Conservation (phyloP, 31 red algal genomes). For the Odonthalia washingtoniensis region DNA sequence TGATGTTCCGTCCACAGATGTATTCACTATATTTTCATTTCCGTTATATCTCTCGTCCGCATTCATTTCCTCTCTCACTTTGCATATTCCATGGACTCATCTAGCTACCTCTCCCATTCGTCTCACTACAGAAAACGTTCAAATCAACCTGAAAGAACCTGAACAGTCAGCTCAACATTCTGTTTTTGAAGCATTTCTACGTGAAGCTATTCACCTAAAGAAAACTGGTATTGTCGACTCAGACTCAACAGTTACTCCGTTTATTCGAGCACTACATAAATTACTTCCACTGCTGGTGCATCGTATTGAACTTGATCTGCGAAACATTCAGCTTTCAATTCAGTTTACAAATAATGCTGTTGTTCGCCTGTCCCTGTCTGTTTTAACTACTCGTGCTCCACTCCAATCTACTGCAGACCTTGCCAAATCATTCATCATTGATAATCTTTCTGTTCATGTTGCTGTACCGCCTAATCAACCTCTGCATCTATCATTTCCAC, state of each 20-base stretch:
- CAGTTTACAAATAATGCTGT: conserved; percentile 37
- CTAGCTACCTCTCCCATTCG: conserved; percentile 53
- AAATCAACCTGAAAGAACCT: conserved; percentile 42
- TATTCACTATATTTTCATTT: conserved; percentile 36
- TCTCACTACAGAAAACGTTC: conserved; percentile 24
- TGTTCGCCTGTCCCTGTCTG: neutral
- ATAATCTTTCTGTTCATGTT: conserved; percentile 37
- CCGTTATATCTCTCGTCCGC: conserved; percentile 38
- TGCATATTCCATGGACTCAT: conserved; percentile 59
- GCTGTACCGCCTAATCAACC: neutral
- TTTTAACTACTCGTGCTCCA: neutral
- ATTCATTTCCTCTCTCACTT: conserved; percentile 31
- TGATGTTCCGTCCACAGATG: conserved; percentile 20
- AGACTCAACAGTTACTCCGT: conserved; percentile 42
- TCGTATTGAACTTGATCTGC: conserved; percentile 55
- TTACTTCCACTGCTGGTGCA: conserved; percentile 59
- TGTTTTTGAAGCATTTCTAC: conserved; percentile 57
- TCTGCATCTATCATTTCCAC: neutral
- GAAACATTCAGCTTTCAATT: conserved; percentile 41
- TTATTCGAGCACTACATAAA: conserved; percentile 40
- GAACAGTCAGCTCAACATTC: conserved; percentile 23
- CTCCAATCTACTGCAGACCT: conserved; percentile 33
- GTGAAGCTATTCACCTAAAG: conserved; percentile 30
- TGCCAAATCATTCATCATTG: conserved; percentile 45
- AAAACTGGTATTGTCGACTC: conserved; percentile 47